Evolutionary conservation across 1,284 basidiomycete genomes (phyloP), one percentile per base, ranked within the genome.

Genomic region (Trichosporon sp.): DNA sequence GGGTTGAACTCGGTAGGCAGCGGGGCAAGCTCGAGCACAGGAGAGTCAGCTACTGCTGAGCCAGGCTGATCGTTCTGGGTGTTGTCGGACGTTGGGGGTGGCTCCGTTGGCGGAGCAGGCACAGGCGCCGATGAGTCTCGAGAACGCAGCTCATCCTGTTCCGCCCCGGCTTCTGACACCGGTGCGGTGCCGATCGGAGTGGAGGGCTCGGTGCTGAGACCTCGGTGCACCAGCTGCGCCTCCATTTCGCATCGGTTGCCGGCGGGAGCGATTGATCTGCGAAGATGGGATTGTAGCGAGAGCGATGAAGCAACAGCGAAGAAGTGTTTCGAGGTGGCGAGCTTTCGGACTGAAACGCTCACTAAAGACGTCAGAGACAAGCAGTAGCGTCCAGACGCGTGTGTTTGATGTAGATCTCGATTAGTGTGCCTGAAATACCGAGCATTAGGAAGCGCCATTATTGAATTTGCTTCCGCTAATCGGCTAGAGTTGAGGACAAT

Each of bases 1-100:
- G 57, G 61, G 37, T 68, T 59, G 44, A 68, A 63, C 36, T 60
- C 58, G 5, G 29, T 32, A 1, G 66, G 66, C 7, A 67, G 56
- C 7, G 66, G 63, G 16, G 61, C 56, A 31, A 67, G 63, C 11
- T 62, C 63, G 40, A 32, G 23, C 7, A 54, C 7, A 13, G 49
- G 49, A 8, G 49, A 54, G 10, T 54, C 49, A 8, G 27, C 25
- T 7, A 27, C 25, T 27, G 16, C 8, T 29, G 19, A 16, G 4
- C 7, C 27, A n/a, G 25, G 25, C 27, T 31, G 10, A 2, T 54
- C 49, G 14, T 14, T 54, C 8, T 29, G 27, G 2, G 5, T 21
- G 16, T 6, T n/a, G 14, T 54, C 49, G 4, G 14, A 8, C 16
- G 29, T 27, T 31, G 29, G 29, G 4, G 27, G 16, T 31, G 49